Conservation (phyloP, 1,284 basidiomycete genomes). For the Cutaneotrichosporon cyanovorans region DNA sequence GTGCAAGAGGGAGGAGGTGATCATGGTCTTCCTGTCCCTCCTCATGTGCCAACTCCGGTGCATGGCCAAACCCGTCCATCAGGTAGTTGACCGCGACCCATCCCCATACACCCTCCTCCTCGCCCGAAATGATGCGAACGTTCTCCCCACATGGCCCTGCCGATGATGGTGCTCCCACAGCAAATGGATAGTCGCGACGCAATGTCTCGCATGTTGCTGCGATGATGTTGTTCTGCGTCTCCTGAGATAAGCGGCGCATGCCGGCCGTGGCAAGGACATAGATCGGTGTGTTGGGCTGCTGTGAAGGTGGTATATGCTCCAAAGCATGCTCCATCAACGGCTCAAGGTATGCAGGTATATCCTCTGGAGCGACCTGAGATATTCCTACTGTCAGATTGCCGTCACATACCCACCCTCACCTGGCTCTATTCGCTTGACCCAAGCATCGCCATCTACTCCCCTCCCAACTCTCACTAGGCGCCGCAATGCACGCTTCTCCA, state of each 20-base stretch:
- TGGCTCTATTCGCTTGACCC: constrained; percentile 88
- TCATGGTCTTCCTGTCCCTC: constrained; percentile 21
- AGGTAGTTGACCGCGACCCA: constrained; percentile 99
- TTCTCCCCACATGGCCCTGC: constrained; percentile 77
- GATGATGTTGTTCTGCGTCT: constrained; percentile 66
- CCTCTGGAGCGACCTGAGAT: constrained; percentile 66
- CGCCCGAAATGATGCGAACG: constrained; percentile 90
- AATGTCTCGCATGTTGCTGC: constrained; percentile 71
- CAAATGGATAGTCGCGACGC: constrained; percentile 54
- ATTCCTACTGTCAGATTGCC: constrained; percentile 56
- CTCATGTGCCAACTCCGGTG: constrained; percentile 20
- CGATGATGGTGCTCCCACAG: constrained; percentile 48
- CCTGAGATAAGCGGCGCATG: constrained; percentile 75
- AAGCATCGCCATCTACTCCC: constrained; percentile 72
- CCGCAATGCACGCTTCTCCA: constrained; percentile 39
- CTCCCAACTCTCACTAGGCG: constrained; percentile 80
- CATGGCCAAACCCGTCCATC: constrained; percentile 85
- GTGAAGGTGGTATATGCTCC: constrained; percentile 72
- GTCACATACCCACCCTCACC: constrained; percentile 53
- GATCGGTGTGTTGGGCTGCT: constrained; percentile 74
- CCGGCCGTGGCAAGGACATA: constrained; percentile 96
- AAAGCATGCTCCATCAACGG: constrained; percentile 79
- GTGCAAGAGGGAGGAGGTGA: constrained; percentile 34
- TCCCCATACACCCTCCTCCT: constrained; percentile 95
- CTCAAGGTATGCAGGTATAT: constrained; percentile 65